A percentile compares a stretch with the other conserved stretches of the same genome.
Conservation (phyloP, 139 green algal genomes). For the Coelastrella sp. region DNA sequence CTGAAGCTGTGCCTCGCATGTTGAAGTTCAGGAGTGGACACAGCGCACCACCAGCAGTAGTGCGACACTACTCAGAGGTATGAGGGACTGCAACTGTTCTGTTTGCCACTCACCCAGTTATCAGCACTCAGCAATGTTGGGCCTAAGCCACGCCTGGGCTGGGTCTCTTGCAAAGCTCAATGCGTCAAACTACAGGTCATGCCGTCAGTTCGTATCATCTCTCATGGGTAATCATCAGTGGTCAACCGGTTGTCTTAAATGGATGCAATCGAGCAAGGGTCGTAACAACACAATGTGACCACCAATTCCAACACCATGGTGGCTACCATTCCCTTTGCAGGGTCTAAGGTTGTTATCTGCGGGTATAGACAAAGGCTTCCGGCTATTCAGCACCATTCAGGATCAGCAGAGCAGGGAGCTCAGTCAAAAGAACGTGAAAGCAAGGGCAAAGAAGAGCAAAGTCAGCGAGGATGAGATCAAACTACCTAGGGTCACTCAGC, state of each 20-base stretch:
- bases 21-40: slow-evolving; percentile 95
- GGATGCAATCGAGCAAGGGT: too few species aligned
- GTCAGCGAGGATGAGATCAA: slow-evolving; percentile 89
- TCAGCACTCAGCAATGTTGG: too few species aligned
- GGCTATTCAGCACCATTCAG: slow-evolving; percentile 91
- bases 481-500: slow-evolving; percentile 78
- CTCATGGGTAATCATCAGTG: too few species aligned
- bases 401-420: slow-evolving; percentile 97
- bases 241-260: too few species aligned
- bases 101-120: too few species aligned
- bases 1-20: slow-evolving; percentile 76
- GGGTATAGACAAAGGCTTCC: slow-evolving; percentile 92
- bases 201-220: too few species aligned
- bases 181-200: too few species aligned
- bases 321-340: slow-evolving; percentile 9
- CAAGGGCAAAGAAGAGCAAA: slow-evolving; percentile 81
- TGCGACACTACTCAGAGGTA: slow-evolving; percentile 84
- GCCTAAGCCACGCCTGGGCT: too few species aligned
- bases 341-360: slow-evolving; percentile 87
- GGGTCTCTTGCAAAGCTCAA: too few species aligned
- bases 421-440: slow-evolving; percentile 83
- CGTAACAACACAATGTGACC: background rate
- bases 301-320: background rate
- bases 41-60: slow-evolving; percentile 79
- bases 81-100: too few species aligned